Evolutionary conservation across 305 asterid species (phyloP), one percentile per base, ranked within the genome.

Genomic region (Fraxinus greggii): DNA sequence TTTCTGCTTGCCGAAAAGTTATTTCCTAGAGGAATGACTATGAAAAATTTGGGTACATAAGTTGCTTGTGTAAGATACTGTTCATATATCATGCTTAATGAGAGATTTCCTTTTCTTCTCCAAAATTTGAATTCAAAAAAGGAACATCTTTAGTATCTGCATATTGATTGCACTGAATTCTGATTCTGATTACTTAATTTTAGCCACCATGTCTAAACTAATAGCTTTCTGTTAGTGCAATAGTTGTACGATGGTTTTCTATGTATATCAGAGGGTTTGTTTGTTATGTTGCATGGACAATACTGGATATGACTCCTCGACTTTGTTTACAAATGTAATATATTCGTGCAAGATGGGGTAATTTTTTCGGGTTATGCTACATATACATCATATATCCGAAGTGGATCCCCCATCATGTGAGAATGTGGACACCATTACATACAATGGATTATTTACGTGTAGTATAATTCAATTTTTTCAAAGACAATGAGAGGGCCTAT

Each of bases 1-100:
- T 42, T 92, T 95, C 81, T 89, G 89, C 85, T 84, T 95, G 90
- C 99, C 98, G 2, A 90, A 87, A 77, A 91, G 96, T 80, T 95
- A 87, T 85, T 93, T 95, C 72, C 80, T n/a, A 0, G 89, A 87
- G 81, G 94, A 92, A 17, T 94, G 92, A 23, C 78, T 89, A 59
- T 91, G 89, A 92, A 15, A 65, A 51, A 38, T 79, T 42, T 19
- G 35, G 76, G 88, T 86, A 84, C 79, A 86, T 81, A 86, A 51
- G 83, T 83, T 87, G 77, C 29, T 12, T 51, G 8, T 65, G 51
- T 59, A 51, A 59, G 59, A 29, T 17, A 78, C 54, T 80, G 84
- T 84, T 72, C 65, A 35, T 76, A 36, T n/a, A 38, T 29, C 78
- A 23, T 56, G 38, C 10, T 51, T 51, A 15, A 1, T 48, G 21